Evolutionary conservation across 2,329 filamentous ascomycete species (phyloP).

Genomic region (Didymella arachidicola): DNA sequence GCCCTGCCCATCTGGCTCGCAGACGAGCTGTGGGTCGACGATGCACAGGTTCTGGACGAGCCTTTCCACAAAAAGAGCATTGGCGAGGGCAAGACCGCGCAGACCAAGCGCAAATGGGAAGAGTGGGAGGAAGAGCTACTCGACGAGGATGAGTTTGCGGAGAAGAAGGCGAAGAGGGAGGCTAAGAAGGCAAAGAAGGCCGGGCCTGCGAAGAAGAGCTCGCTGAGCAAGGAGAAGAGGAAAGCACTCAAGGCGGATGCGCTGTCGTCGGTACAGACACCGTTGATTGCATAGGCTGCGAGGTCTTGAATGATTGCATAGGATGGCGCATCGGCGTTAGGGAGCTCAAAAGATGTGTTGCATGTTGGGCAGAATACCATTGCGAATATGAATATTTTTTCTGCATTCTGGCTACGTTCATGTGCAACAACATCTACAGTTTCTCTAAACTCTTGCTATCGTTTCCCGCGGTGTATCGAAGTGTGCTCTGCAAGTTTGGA

Average conservation of each 20-base stretch:
- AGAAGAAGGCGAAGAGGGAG: slow-evolving; percentile 48
- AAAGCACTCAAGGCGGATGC: slow-evolving; percentile 60
- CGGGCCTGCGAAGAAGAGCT: slow-evolving; percentile 40
- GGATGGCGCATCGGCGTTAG: slow-evolving; percentile 32
- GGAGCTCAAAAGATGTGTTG: slow-evolving; percentile 32
- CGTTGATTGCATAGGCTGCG: slow-evolving; percentile 36
- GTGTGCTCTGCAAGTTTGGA: neutral
- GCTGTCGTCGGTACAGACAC: slow-evolving; percentile 53
- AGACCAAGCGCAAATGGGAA: slow-evolving; percentile 50
- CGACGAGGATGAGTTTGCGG: slow-evolving; percentile 44
- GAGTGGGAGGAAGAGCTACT: slow-evolving; percentile 50
- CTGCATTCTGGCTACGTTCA: neutral
- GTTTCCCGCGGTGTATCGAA: neutral
- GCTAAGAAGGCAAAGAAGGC: slow-evolving; percentile 61
- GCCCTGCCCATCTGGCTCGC: slow-evolving; percentile 95
- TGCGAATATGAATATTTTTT: slow-evolving; percentile 17
- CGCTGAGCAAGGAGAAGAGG: slow-evolving; percentile 57
- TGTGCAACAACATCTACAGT: neutral
- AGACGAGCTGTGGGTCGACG: slow-evolving; percentile 87
- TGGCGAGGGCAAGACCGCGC: slow-evolving; percentile 34
- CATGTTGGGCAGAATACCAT: slow-evolving; percentile 28
- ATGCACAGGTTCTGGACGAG: slow-evolving; percentile 72
- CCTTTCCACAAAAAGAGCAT: slow-evolving; percentile 46
- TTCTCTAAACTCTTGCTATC: neutral
- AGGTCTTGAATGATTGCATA: slow-evolving; percentile 21